Conservation (phyloP, 345 rosid genomes). For the Eucalyptus regnans region DNA sequence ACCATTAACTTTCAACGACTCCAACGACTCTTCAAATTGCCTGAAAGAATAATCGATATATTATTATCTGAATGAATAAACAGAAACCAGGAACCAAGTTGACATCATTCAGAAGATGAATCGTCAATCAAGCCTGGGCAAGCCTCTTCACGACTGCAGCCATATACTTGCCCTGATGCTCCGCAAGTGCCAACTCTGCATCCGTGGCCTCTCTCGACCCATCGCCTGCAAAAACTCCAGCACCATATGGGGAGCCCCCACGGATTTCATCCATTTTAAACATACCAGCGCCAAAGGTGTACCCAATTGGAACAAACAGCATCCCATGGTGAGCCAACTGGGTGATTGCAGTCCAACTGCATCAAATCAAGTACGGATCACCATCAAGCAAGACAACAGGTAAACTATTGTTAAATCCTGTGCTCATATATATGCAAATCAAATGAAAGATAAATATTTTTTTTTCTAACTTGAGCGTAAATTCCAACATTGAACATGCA, state of each 20-base stretch:
- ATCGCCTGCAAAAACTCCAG: conserved; percentile 49
- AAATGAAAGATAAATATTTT: neutral
- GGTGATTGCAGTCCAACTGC: conserved; percentile 66
- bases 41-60: neutral
- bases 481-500: neutral
- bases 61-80: neutral
- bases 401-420: neutral
- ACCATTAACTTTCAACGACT: neutral
- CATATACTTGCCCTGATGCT: conserved; percentile 58
- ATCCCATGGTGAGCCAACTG: conserved; percentile 56
- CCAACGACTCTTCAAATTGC: neutral
- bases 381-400: neutral
- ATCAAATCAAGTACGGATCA: neutral
- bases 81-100: neutral
- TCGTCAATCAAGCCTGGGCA: neutral
- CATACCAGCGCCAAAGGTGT: conserved; percentile 56
- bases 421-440: neutral
- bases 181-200: conserved; percentile 37
- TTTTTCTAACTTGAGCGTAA: neutral
- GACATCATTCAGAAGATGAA: neutral
- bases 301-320: conserved; percentile 50
- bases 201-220: conserved; percentile 40
- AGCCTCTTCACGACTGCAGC: conserved; percentile 43
- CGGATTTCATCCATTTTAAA: conserved; percentile 33
- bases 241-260: conserved; percentile 58